Conservation (phyloP, 371 early-diverging fungal species). For the Actinomortierella ambigua region DNA sequence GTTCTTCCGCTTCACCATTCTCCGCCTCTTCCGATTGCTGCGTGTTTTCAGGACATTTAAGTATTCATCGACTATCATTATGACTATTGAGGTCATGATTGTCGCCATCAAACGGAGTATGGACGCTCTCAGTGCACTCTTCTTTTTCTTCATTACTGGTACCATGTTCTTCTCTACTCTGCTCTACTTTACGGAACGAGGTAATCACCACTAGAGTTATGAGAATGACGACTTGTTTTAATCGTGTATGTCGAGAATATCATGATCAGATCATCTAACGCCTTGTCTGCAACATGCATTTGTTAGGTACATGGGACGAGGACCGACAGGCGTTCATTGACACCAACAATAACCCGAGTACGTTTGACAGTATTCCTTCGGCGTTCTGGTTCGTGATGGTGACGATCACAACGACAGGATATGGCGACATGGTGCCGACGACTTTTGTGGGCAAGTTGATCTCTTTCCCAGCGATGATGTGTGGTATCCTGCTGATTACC, state of each 20-base stretch:
- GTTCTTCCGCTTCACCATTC: slow-evolving; percentile 84
- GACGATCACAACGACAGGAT: slow-evolving; percentile 88
- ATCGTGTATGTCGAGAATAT: no score
- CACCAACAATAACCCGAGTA: slow-evolving; percentile 46
- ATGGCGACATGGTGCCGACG: slow-evolving; percentile 85
- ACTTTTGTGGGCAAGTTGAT: slow-evolving; percentile 85
- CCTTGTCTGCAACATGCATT: background rate
- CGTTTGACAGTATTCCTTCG: slow-evolving; percentile 85
- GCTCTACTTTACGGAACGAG: slow-evolving; percentile 87
- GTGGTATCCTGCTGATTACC: slow-evolving; percentile 83
- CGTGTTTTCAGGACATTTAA: slow-evolving; percentile 86
- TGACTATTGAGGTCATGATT: slow-evolving; percentile 88
- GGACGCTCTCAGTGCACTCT: slow-evolving; percentile 79
- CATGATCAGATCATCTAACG: background rate
- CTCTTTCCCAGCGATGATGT: slow-evolving; percentile 86
- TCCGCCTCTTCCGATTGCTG: slow-evolving; percentile 79
- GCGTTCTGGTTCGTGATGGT: slow-evolving; percentile 85
- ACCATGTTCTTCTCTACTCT: slow-evolving; percentile 78
- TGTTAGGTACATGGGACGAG: slow-evolving; percentile 68
- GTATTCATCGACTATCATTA: slow-evolving; percentile 71
- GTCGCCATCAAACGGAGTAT: slow-evolving; percentile 79
- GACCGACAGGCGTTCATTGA: slow-evolving; percentile 71
- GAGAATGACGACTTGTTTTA: background rate
- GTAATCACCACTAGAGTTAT: slow-evolving; percentile 26
- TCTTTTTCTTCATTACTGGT: slow-evolving; percentile 78